Evolutionary conservation across 2,329 filamentous ascomycete genomes (phyloP).

Genomic region (Fusarium setosum): DNA sequence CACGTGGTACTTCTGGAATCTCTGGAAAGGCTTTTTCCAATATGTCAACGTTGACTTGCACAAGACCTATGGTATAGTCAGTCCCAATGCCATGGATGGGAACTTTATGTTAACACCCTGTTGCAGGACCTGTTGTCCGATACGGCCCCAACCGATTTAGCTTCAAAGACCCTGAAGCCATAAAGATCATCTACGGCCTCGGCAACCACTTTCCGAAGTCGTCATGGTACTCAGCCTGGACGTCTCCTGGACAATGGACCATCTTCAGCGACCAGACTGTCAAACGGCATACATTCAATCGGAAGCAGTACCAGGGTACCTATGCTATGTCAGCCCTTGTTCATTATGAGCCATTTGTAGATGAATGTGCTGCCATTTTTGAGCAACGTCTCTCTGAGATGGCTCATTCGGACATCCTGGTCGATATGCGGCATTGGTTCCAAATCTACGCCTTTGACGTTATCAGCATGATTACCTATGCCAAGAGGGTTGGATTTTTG

Average conservation of each 20-base stretch:
- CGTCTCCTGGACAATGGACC: slow-evolving; percentile 29
- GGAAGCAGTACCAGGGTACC: slow-evolving; percentile 39
- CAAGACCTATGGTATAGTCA: slow-evolving; percentile 43
- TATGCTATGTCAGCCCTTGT: slow-evolving; percentile 48
- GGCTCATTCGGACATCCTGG: slow-evolving; percentile 8
- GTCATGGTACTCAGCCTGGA: slow-evolving; percentile 45
- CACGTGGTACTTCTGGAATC: slow-evolving; percentile 40
- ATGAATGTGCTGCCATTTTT: slow-evolving; percentile 45
- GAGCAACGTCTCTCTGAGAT: slow-evolving; percentile 41
- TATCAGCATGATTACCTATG: slow-evolving; percentile 49
- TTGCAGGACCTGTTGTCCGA: slow-evolving; percentile 50
- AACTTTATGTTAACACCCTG: neutral
- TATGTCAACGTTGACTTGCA: neutral
- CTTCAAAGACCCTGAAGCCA: slow-evolving; percentile 52
- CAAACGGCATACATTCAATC: slow-evolving; percentile 39
- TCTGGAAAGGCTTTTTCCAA: slow-evolving; percentile 29
- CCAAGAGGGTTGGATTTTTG: slow-evolving; percentile 48
- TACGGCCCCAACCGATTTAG: slow-evolving; percentile 60
- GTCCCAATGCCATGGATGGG: no score
- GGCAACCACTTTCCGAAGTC: slow-evolving; percentile 47
- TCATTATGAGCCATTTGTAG: slow-evolving; percentile 47
- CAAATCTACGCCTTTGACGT: slow-evolving; percentile 55
- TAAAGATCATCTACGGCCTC: slow-evolving; percentile 49
- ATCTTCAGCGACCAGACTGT: slow-evolving; percentile 45
- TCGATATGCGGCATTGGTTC: slow-evolving; percentile 48